phyloP scores from a whole-genome alignment of 23 red algal species.

The Cyanidioschyzon merolae region DNA sequence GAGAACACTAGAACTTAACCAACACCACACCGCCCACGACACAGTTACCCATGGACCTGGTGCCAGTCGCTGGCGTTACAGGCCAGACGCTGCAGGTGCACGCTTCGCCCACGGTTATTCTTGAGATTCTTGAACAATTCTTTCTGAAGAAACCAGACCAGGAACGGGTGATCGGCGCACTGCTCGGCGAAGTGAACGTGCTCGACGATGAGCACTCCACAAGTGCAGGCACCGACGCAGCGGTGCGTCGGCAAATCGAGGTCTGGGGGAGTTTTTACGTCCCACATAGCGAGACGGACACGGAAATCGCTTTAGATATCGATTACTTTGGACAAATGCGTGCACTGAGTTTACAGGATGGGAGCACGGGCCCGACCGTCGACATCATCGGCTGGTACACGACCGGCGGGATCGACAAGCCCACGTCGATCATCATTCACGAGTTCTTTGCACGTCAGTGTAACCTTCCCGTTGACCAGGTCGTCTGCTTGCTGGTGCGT shows the following conservation, averaged over 20 bases:
- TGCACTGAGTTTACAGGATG: background rate
- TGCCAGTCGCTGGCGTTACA: background rate
- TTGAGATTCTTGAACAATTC: background rate
- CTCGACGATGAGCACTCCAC: background rate
- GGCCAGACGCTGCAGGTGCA: background rate
- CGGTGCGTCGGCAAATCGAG: background rate
- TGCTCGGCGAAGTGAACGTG: background rate
- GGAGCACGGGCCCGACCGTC: background rate
- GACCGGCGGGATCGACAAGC: background rate
- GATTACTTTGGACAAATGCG: background rate
- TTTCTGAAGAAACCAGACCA: background rate
- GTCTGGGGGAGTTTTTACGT: conserved; percentile 4
- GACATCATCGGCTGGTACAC: conserved; percentile 6
- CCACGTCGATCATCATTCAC: background rate
- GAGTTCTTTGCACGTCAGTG: conserved; percentile 12
- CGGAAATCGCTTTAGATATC: background rate
- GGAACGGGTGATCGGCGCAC: background rate
- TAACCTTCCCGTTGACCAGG: background rate
- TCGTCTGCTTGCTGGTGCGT: background rate
- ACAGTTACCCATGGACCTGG: background rate
- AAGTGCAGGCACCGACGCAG: background rate
- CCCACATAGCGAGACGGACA: background rate
- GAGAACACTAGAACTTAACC: too few species aligned
- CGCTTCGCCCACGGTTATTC: background rate
- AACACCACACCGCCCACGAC: too few species aligned